phyloP scores from a whole-genome alignment of 2,329 filamentous ascomycete species.

The Ophiostoma populinum region DNA sequence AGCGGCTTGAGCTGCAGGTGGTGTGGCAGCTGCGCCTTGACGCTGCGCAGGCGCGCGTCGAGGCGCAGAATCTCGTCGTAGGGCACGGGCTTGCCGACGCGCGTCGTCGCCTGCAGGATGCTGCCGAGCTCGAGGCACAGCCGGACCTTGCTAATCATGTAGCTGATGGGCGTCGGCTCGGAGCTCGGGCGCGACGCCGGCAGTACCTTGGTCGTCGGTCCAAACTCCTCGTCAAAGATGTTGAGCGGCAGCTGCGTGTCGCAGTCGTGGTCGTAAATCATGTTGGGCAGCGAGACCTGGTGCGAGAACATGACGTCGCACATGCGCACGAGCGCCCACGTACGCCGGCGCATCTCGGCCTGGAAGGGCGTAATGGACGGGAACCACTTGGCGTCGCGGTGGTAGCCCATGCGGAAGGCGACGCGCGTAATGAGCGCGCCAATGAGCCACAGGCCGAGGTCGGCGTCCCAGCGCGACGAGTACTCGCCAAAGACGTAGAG shows the following conservation, averaged over 20 bases:
- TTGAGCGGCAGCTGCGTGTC: slow-evolving; percentile 63
- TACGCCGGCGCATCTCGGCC: slow-evolving; percentile 54
- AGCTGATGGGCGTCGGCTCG: slow-evolving; percentile 60
- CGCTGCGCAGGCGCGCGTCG: slow-evolving; percentile 42
- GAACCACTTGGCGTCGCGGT: slow-evolving; percentile 62
- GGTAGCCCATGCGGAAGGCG: slow-evolving; percentile 56
- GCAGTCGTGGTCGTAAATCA: slow-evolving; percentile 58
- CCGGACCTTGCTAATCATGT: slow-evolving; percentile 58
- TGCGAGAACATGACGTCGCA: slow-evolving; percentile 64
- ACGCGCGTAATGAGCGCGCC: slow-evolving; percentile 37
- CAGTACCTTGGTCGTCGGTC: slow-evolving; percentile 47
- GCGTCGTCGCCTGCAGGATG: slow-evolving; percentile 48
- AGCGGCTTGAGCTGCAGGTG: slow-evolving; percentile 62
- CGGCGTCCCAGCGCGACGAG: slow-evolving; percentile 54
- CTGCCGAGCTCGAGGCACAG: slow-evolving; percentile 52
- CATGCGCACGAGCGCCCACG: slow-evolving; percentile 56
- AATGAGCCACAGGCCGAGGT: slow-evolving; percentile 47
- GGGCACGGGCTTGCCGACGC: slow-evolving; percentile 34
- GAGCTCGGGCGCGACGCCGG: slow-evolving; percentile 49
- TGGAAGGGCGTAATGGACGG: slow-evolving; percentile 54
- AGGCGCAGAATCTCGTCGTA: slow-evolving; percentile 50
- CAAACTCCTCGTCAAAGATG: slow-evolving; percentile 66
- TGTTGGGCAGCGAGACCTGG: slow-evolving; percentile 46
- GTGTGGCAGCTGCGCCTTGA: slow-evolving; percentile 54
- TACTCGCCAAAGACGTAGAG: slow-evolving; percentile 64